Evolutionary conservation across 2,329 filamentous ascomycete species (phyloP).

Genomic region (Pestalotiopsis sp.): DNA sequence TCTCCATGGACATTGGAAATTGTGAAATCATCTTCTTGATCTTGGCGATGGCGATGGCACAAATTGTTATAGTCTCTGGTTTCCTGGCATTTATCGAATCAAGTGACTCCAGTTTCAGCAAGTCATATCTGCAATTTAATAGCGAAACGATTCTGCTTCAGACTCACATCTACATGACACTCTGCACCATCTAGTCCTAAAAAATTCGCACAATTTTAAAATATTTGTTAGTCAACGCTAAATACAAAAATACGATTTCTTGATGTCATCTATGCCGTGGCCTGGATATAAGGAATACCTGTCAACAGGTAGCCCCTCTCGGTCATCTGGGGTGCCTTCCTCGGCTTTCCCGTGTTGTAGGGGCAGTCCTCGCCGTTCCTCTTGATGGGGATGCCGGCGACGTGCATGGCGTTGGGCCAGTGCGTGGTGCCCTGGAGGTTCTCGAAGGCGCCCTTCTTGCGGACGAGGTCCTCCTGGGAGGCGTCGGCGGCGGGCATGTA

Average conservation of each 20-base stretch:
- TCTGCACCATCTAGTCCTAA: not conserved
- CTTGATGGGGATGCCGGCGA: constrained; percentile 17
- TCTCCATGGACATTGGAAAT: no score
- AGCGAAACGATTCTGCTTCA: no score
- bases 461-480: constrained; percentile 39
- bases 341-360: constrained; percentile 33
- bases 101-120: no score
- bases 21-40: no score
- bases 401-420: constrained; percentile 38
- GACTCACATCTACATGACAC: no score
- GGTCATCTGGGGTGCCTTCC: constrained; percentile 39
- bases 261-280: not conserved
- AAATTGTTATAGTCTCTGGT: no score
- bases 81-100: no score
- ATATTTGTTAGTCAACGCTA: not conserved
- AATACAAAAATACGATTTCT: not conserved
- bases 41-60: no score
- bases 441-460: constrained; percentile 45
- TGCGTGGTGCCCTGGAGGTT: constrained; percentile 42
- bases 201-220: not conserved
- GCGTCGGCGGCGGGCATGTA: constrained; percentile 42
- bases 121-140: no score
- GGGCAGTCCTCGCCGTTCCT: constrained; percentile 26
- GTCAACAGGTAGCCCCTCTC: constrained; percentile 48
- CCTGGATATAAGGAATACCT: constrained; percentile 47